These are phyloP conservation scores for Claviceps humidiphila DNA, from an alignment of 2,329 filamentous ascomycete species.

Conservation along the genomic window DNA sequence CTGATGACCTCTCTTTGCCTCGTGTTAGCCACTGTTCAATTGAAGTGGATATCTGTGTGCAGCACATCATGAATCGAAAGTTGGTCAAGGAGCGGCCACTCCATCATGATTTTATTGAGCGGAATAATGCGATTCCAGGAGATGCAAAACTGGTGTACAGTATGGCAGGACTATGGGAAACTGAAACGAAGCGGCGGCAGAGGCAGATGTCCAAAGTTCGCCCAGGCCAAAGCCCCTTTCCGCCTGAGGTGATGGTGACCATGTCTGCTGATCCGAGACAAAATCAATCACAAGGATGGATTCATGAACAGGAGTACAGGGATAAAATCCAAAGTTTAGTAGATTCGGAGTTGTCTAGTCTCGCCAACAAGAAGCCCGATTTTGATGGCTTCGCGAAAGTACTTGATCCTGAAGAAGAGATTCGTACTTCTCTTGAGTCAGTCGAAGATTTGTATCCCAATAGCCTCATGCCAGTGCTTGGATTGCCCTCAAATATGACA, in stretches of 20 bases:
- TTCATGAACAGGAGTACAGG: slow-evolving; percentile 77
- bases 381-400: slow-evolving; percentile 55
- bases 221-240: slow-evolving; percentile 62
- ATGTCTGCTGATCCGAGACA: slow-evolving; percentile 77
- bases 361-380: slow-evolving; percentile 26
- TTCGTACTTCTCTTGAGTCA: slow-evolving; percentile 72
- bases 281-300: slow-evolving; percentile 66
- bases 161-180: slow-evolving; percentile 86
- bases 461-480: slow-evolving; percentile 40
- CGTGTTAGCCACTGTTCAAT: slow-evolving; percentile 78
- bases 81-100: slow-evolving; percentile 63
- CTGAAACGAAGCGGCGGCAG: slow-evolving; percentile 72
- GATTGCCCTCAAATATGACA: slow-evolving; percentile 30
- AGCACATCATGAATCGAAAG: slow-evolving; percentile 73
- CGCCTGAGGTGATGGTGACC: slow-evolving; percentile 66
- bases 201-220: slow-evolving; percentile 51
- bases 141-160: slow-evolving; percentile 81
- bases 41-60: slow-evolving; percentile 79
- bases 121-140: slow-evolving; percentile 44
- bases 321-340: slow-evolving; percentile 52
- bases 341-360: slow-evolving; percentile 42
- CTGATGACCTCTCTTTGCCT: slow-evolving; percentile 50
- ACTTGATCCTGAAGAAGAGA: slow-evolving; percentile 35
- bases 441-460: slow-evolving; percentile 76
- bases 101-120: slow-evolving; percentile 80